Evolutionary conservation across 306 rosid genomes (phyloP).

Genomic region (Morella rubra): DNA sequence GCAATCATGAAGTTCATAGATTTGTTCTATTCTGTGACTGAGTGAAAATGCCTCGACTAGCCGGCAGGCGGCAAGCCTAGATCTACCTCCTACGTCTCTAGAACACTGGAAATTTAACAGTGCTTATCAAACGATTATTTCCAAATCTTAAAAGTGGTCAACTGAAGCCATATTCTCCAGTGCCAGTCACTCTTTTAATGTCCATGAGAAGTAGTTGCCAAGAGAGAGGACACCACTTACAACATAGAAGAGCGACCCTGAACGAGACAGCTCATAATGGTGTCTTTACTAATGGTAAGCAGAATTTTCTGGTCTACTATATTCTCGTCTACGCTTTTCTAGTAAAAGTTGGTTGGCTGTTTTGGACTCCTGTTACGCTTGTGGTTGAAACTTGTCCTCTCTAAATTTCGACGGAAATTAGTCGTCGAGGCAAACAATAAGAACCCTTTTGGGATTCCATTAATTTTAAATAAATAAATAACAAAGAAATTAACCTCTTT

Average conservation of each 20-base stretch:
- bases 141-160: neutral
- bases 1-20: neutral
- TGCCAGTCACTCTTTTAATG: neutral
- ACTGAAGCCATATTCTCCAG: neutral
- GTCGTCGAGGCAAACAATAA: neutral
- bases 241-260: slow-evolving; percentile 4
- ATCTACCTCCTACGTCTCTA: neutral
- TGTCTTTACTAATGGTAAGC: slow-evolving; percentile 3
- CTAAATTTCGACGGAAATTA: neutral
- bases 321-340: neutral
- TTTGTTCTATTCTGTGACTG: neutral
- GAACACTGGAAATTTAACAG: neutral
- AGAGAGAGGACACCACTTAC: neutral
- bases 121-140: neutral
- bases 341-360: slow-evolving; percentile 10
- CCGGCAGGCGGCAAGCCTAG: no score
- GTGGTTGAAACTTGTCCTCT: slow-evolving; percentile 4
- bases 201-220: neutral
- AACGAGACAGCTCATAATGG: slow-evolving; percentile 31
- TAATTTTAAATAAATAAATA: neutral
- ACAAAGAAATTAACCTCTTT: no score
- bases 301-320: slow-evolving; percentile 1
- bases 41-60: no score
- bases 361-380: slow-evolving; percentile 22
- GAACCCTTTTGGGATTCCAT: no score